These are phyloP conservation scores for Kuraishia cidri DNA, from an alignment of 805 yeast species.

Conservation along the genomic window DNA sequence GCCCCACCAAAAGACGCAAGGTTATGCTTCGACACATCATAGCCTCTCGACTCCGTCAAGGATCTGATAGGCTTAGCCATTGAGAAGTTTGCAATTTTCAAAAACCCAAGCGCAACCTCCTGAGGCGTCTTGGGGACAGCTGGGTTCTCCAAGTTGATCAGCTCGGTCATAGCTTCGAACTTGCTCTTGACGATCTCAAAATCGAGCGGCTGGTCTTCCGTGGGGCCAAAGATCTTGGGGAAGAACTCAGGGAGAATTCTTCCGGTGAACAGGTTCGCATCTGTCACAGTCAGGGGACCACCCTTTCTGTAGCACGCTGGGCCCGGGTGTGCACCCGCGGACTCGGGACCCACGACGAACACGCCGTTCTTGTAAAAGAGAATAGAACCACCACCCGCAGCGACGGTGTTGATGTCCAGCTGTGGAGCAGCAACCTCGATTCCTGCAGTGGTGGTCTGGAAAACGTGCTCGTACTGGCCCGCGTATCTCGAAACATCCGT, in stretches of 20 bases:
- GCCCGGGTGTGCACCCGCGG: conserved; percentile 85
- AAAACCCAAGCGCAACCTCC: conserved; percentile 73
- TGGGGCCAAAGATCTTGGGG: conserved; percentile 79
- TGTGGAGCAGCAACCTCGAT: conserved; percentile 81
- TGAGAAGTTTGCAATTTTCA: conserved; percentile 76
- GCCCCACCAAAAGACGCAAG: conserved; percentile 89
- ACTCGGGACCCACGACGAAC: conserved; percentile 79
- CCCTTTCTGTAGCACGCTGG: conserved; percentile 83
- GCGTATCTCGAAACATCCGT: conserved; percentile 77
- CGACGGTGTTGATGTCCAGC: conserved; percentile 71
- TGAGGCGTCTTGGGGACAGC: conserved; percentile 36
- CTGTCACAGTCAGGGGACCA: conserved; percentile 80
- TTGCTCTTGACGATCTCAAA: conserved; percentile 35
- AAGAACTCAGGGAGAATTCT: conserved; percentile 65
- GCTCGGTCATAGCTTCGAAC: conserved; percentile 43
- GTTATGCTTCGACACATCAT: conserved; percentile 53
- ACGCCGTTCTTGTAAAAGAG: conserved; percentile 61
- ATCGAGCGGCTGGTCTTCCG: conserved; percentile 66
- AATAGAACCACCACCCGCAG: conserved; percentile 80
- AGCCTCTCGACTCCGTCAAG: conserved; percentile 79
- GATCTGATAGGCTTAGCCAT: conserved; percentile 90
- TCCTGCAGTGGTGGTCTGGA: conserved; percentile 80
- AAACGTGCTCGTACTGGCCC: conserved; percentile 68
- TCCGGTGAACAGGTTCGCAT: conserved; percentile 71
- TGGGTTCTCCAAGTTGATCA: conserved; percentile 38